Base-by-base conservation (phyloP, 1,284 basidiomycete genomes). In the Naganishia cerealis region DNA sequence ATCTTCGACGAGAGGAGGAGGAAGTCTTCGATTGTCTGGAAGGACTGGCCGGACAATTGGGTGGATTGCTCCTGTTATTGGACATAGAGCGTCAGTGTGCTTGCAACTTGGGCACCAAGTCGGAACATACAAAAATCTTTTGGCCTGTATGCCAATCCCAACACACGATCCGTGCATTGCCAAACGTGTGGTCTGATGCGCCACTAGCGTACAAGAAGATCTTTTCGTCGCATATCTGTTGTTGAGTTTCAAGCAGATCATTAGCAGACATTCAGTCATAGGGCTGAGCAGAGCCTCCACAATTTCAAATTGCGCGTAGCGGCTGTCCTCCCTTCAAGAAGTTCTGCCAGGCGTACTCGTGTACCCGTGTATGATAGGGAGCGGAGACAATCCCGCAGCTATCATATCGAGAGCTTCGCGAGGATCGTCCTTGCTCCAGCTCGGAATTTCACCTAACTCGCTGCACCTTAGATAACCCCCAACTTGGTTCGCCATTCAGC, bases 131-230 rank as follows among this genome's bases (percentile, higher is more conserved):
- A 39, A 78, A 72, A 4, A 75, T 74, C 39, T 73, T 65, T n/a
- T 77, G 67, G 9, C 79, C 78, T 0, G 75, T 79, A 1, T 77
- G 76, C 79, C 79, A 80, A 54, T 81, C 75, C 78, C 77, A 81
- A 9, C 77, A 79, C 38, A 67, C 67, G 1, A 80, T 48, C 46
- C 59, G 26, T 5, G 66, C 59, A 40, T 67, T 65, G 3, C 57
- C 55, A 43, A 65, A 57, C n/a, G 50, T 26, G 12, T 63, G 48
- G 6, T 63, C 50, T n/a, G 42, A 43, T 26, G 55, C 43, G 12
- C 42, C 62, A 29, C 55, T 63, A 63, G 54, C 56, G 67, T 80
- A 61, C 4, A 81, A 70, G 57, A 73, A 79, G n/a, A 81, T 50
- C 13, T 74, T 74, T 59, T 81, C 78, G 67, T 81, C 80, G 68